phyloP scores from a whole-genome alignment of 148 eudicot genomes.

The Fagopyrum esculentum region DNA sequence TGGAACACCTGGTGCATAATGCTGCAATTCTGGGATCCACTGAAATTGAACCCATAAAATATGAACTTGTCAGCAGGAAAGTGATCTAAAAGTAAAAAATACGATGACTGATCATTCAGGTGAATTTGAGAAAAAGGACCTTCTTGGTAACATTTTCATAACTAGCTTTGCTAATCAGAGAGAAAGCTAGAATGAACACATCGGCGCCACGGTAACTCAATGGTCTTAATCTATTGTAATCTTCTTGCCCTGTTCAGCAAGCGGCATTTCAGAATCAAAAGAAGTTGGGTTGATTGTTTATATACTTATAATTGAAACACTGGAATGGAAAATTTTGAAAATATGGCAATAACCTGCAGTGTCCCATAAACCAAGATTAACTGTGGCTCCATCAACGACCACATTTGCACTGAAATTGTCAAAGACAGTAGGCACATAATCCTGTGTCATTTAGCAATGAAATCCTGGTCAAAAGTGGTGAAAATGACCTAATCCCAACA shows the following conservation, averaged over 20 bases:
- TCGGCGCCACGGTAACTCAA: slow-evolving; percentile 65
- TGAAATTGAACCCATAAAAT: slow-evolving; percentile 24
- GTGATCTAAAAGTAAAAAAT: background rate
- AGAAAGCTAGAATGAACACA: slow-evolving; percentile 53
- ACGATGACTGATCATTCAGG: slow-evolving; percentile 1
- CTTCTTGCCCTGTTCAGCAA: slow-evolving; percentile 44
- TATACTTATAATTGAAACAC: background rate
- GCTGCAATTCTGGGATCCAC: slow-evolving; percentile 88
- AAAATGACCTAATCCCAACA: background rate
- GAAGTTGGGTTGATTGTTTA: background rate
- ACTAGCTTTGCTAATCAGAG: slow-evolving; percentile 58
- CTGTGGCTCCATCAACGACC: slow-evolving; percentile 74
- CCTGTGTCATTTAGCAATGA: slow-evolving; percentile 37
- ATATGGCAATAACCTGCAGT: slow-evolving; percentile 55
- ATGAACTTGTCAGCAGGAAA: slow-evolving; percentile 8
- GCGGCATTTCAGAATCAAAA: background rate
- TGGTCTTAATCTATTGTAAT: slow-evolving; percentile 57
- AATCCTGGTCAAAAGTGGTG: background rate
- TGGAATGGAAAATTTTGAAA: background rate
- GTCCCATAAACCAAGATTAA: slow-evolving; percentile 88
- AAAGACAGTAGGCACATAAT: slow-evolving; percentile 93
- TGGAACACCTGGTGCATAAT: slow-evolving; percentile 83
- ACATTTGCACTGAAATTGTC: slow-evolving; percentile 98
- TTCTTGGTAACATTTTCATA: slow-evolving; percentile 56
- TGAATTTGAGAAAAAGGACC: slow-evolving; percentile 21